Evolutionary conservation across 345 rosid genomes (phyloP), one percentile per base, ranked within the genome.

Genomic region (Euphorbia tirucalli): DNA sequence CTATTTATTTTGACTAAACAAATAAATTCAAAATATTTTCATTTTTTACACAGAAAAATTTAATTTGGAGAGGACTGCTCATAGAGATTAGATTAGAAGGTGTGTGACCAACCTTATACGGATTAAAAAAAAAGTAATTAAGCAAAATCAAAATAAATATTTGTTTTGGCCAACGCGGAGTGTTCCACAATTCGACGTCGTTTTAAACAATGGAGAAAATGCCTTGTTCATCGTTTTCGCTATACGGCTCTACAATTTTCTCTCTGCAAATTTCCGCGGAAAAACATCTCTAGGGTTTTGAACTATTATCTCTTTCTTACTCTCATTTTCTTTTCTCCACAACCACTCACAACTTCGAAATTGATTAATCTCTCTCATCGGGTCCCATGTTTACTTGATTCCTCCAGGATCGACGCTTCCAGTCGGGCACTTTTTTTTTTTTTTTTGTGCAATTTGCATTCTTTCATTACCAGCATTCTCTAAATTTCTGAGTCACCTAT

Each of bases 401-500:
- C 15, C 25, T 41, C 27, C 5, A 21, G 39, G 48, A 60, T 31
- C 44, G 61, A 27, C 65, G 58, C 63, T 41, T 30, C 14, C 11
- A 24, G 11, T 30, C 73, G 68, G 73, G 21, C 58, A 16, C 24
- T 41, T 15, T 19, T 24, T 50, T 46, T 13, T 48, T 25, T 50
- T 63, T 5, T 32, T 69, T 24, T 43, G 1, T 65, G 35, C 50
- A 54, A 65, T 59, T 69, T 21, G 37, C 11, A 27, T 77, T 32
- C 30, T 7, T 58, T 61, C 24, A 11, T 60, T 39, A 66, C 66
- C 65, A 15, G 73, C 68, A 71, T 77, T 71, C 41, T 64, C 52
- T 68, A 62, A 19, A 73, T 21, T 49, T 49, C 55, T 2, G n/a
- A 19, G 4, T 15, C 11, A 19, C 55, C 21, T 11, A 19, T 22